Conservation (phyloP, 768 basidiomycete species). For the Boletus coccyginus region DNA sequence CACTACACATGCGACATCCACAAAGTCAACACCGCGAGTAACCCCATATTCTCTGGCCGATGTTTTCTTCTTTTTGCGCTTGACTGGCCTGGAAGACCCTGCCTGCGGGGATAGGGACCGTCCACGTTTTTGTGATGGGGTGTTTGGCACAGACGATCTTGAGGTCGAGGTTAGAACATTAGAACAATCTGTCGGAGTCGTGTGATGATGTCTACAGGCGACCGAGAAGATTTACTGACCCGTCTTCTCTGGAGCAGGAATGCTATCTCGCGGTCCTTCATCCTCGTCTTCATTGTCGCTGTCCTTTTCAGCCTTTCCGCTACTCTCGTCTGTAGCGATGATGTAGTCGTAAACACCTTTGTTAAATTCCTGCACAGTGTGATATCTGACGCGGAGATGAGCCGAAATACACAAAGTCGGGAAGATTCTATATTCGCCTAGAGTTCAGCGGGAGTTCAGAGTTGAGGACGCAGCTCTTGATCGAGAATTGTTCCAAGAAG, state of each 20-base stretch:
- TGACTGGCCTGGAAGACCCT: conserved; percentile 40
- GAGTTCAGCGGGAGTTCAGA: conserved; percentile 95
- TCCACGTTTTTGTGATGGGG: conserved; percentile 54
- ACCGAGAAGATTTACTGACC: conserved; percentile 22
- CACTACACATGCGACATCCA: conserved; percentile 94
- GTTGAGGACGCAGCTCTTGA: conserved; percentile 94
- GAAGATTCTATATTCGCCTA: conserved; percentile 41
- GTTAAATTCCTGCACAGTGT: conserved; percentile 98
- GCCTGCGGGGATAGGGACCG: conserved; percentile 43
- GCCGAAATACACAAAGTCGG: neutral
- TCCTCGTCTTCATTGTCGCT: conserved; percentile 44
- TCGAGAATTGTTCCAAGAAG: conserved; percentile 97
- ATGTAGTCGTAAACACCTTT: conserved; percentile 98
- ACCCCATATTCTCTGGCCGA: conserved; percentile 85
- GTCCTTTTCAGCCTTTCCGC: conserved; percentile 50
- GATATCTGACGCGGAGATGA: conserved; percentile 56
- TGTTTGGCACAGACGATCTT: conserved; percentile 7
- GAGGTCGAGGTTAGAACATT: conserved; percentile 21
- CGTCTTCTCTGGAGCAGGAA: conserved; percentile 20
- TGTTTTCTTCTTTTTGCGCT: conserved; percentile 49
- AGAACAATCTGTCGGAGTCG: conserved; percentile 43
- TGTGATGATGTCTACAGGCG: conserved; percentile 28
- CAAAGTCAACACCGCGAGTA: conserved; percentile 94
- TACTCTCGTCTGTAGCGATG: conserved; percentile 93
- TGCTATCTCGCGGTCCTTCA: conserved; percentile 9